These are phyloP conservation scores for Penicillium malachiteum DNA, from an alignment of 495 filamentous ascomycete species.

Conservation along the genomic window DNA sequence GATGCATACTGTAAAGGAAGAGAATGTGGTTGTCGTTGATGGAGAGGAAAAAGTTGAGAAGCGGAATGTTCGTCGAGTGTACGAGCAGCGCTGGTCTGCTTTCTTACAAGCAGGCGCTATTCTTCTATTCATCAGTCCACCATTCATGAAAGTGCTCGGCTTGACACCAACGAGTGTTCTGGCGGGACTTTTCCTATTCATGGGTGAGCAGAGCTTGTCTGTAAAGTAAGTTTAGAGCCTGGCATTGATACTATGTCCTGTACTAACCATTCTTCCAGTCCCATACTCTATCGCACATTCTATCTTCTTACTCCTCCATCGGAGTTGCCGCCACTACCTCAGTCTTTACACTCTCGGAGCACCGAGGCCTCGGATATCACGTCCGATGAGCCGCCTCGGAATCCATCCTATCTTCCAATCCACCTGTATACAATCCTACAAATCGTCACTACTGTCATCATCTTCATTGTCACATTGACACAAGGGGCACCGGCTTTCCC, in stretches of 20 bases:
- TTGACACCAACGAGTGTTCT: conserved; percentile 68
- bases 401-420: conserved; percentile 53
- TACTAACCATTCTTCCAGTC: conserved; percentile 28
- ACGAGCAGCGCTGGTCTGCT: conserved; percentile 69
- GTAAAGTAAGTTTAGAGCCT: conserved; percentile 49
- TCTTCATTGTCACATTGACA: conserved; percentile 66
- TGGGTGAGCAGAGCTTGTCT: conserved; percentile 70
- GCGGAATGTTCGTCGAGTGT: conserved; percentile 48
- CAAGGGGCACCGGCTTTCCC: conserved; percentile 65
- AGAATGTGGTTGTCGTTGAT: conserved; percentile 33
- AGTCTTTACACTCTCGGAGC: conserved; percentile 27
- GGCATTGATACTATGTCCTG: too few relatives aligned
- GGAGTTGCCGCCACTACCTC: conserved; percentile 60
- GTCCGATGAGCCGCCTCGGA: conserved; percentile 7
- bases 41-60: conserved; percentile 41
- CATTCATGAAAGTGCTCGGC: conserved; percentile 67
- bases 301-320: conserved; percentile 63
- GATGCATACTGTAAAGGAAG: conserved; percentile 54
- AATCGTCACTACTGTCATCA: conserved; percentile 57
- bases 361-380: not conserved
- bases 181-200: conserved; percentile 69
- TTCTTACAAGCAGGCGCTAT: conserved; percentile 64
- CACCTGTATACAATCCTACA: conserved; percentile 64
- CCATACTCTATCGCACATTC: conserved; percentile 63
- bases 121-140: conserved; percentile 60